Conservation (phyloP, 768 basidiomycete genomes). For the Gloeopeniophorella convolvens region DNA sequence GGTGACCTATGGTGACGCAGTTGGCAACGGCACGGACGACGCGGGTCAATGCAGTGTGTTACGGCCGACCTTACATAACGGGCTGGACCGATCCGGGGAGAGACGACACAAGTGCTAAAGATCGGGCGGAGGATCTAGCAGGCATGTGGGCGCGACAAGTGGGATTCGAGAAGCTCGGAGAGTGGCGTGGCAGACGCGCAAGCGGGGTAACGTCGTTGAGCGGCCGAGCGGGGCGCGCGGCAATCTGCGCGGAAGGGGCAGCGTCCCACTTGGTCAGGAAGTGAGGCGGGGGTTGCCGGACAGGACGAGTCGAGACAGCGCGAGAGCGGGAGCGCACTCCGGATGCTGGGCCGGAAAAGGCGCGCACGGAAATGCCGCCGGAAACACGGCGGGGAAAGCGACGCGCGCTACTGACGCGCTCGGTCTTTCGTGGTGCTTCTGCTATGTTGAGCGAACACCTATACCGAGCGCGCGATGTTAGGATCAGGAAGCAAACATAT, state of each 20-base stretch:
- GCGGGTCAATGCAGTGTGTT: too few relatives aligned
- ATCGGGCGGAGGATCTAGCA: slow-evolving; percentile 12
- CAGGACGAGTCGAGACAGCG: too few relatives aligned
- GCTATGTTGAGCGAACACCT: not conserved
- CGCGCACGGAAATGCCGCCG: not conserved
- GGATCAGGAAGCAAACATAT: too few relatives aligned
- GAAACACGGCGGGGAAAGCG: slow-evolving; percentile 6
- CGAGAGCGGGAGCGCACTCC: too few relatives aligned
- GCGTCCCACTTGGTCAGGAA: not conserved
- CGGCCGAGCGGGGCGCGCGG: slow-evolving; percentile 4
- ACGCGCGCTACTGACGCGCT: too few relatives aligned
- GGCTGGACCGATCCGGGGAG: too few relatives aligned
- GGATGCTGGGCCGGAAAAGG: not conserved
- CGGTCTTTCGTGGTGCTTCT: not conserved
- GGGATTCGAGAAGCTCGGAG: slow-evolving; percentile 16
- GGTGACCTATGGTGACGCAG: not conserved
- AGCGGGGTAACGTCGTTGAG: slow-evolving; percentile 16
- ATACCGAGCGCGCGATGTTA: not conserved
- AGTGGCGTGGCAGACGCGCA: slow-evolving; percentile 12
- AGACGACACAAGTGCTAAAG: too few relatives aligned
- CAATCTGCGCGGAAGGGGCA: slow-evolving; percentile 8
- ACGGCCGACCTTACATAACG: too few relatives aligned
- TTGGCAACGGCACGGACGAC: not conserved
- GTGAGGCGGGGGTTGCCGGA: slow-evolving; percentile 9
- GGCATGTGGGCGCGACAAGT: slow-evolving; percentile 8